These are phyloP conservation scores for Rubroboletus pulcherrimus DNA, from an alignment of 768 basidiomycete genomes.

Conservation along the genomic window DNA sequence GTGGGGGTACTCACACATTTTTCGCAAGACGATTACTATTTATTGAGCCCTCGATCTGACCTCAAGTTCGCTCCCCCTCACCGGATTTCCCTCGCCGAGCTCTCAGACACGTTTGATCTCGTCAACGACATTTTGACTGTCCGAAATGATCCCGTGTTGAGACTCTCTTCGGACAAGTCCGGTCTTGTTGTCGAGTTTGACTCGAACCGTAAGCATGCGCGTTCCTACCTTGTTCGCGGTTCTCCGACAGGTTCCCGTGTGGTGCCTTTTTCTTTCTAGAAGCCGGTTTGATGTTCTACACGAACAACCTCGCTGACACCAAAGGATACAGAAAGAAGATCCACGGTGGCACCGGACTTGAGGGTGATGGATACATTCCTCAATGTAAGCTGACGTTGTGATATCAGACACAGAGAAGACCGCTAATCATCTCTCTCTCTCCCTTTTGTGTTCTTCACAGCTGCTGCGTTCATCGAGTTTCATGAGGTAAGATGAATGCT, in stretches of 20 bases:
- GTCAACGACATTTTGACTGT: constrained; percentile 30
- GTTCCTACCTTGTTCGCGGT: neutral
- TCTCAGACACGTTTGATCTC: constrained; percentile 44
- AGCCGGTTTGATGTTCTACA: constrained; percentile 72
- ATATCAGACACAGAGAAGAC: neutral
- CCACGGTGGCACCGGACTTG: constrained; percentile 66
- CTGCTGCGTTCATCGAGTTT: constrained; percentile 66
- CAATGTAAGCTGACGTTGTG: constrained; percentile 41
- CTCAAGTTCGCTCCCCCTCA: constrained; percentile 39
- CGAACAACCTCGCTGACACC: constrained; percentile 50
- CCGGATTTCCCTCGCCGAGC: constrained; percentile 42
- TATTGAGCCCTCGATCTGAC: constrained; percentile 40
- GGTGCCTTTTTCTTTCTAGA: constrained; percentile 37
- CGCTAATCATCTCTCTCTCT: neutral
- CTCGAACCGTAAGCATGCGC: constrained; percentile 57
- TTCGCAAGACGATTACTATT: constrained; percentile 61
- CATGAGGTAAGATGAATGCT: constrained; percentile 43
- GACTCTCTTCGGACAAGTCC: constrained; percentile 52
- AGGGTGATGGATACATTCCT: constrained; percentile 55
- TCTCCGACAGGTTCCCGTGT: neutral
- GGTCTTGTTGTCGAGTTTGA: constrained; percentile 60
- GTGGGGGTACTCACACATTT: neutral
- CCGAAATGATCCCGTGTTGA: constrained; percentile 44
- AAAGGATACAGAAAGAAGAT: constrained; percentile 61
- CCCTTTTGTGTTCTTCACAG: constrained; percentile 27